Percentiles rank a stretch among this genome's conserved stretches.
phyloP scores from a whole-genome alignment of 345 rosid species.

The Streptanthus diversifolius region DNA sequence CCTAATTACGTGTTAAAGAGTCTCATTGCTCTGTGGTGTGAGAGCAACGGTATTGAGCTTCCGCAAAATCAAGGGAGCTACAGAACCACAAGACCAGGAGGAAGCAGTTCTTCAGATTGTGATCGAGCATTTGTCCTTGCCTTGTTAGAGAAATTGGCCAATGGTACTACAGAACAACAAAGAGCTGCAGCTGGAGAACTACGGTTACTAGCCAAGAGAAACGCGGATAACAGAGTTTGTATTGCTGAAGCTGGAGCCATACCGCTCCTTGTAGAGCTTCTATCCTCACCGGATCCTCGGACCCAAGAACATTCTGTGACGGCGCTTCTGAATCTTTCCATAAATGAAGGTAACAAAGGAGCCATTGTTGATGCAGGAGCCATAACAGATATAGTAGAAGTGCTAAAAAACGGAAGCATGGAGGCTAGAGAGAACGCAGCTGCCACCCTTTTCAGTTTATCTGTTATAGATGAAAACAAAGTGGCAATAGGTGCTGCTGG shows the following conservation, averaged over 20 bases:
- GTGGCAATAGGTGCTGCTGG: slow-evolving; percentile 96
- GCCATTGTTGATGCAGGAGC: slow-evolving; percentile 93
- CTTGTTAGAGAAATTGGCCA: slow-evolving; percentile 59
- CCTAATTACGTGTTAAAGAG: slow-evolving; percentile 94
- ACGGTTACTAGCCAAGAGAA: slow-evolving; percentile 87
- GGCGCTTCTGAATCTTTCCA: slow-evolving; percentile 94
- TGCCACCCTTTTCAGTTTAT: slow-evolving; percentile 91
- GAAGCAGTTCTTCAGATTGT: slow-evolving; percentile 70
- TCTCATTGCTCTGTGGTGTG: slow-evolving; percentile 92
- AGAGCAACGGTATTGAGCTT: slow-evolving; percentile 86
- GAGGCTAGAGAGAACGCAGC: slow-evolving; percentile 99
- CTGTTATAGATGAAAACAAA: slow-evolving; percentile 94
- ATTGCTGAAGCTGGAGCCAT: slow-evolving; percentile 95
- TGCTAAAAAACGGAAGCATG: slow-evolving; percentile 85
- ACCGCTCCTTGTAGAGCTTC: slow-evolving; percentile 80
- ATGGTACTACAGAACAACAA: slow-evolving; percentile 67
- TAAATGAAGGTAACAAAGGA: slow-evolving; percentile 88
- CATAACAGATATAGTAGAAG: slow-evolving; percentile 87
- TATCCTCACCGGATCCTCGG: slow-evolving; percentile 75
- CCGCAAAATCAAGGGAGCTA: slow-evolving; percentile 71
- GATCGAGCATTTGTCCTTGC: slow-evolving; percentile 64
- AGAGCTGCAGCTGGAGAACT: slow-evolving; percentile 98
- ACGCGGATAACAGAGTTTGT: slow-evolving; percentile 90
- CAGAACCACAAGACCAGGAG: slow-evolving; percentile 48
- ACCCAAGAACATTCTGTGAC: slow-evolving; percentile 98